Evolutionary conservation across 2,329 filamentous ascomycete genomes (phyloP), one percentile per base, ranked within the genome.

Genomic region (Chrysoporthe austroafricana): DNA sequence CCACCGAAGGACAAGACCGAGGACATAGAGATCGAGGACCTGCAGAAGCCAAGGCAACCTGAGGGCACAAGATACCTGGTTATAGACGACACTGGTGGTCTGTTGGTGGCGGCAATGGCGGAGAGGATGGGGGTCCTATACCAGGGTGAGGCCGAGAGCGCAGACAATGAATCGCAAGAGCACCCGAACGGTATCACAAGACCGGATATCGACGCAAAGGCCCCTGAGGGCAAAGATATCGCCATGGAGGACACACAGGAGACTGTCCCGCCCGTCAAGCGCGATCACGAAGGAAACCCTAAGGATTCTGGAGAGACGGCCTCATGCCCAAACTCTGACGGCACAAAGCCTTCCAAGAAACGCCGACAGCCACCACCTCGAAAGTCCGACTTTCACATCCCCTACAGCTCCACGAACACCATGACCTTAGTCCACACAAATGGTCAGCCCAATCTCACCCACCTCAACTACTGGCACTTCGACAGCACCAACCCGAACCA

Each of bases 381-480:
- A 14, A 68, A 82, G 48, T 66, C 66, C 70, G 85, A 89, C 70
- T 84, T 87, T 61, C 86, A 88, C 66, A 86, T 90, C 39, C 87
- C 91, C 71, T 93, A 86, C 74, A 89, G 88, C 39, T 82, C 79
- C 62, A 88, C 85, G 70, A 97, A 93, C 79, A 95, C 90, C 69
- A 88, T 93, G 71, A 97, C 94, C 1, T 78, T 97, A 63, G 79
- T 97, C 44, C 94, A 97, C 78, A 81, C 90, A 63, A 93, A 94
- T 77, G 87, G 90, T 42, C 94, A 97, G 78, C 92, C 94, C 1
- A 98, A 97, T 77, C 87, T 98, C 68, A 90, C 90, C 21, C 86
- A 96, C 61, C 86, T 99, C 26, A 92, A 92, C 76, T 96, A 97
- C 83, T 98, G 97, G 80, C 88, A 89, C 77, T 98, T 90, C 80